Conservation (phyloP, 441 rosid genomes). For the Populus trichocarpa region DNA sequence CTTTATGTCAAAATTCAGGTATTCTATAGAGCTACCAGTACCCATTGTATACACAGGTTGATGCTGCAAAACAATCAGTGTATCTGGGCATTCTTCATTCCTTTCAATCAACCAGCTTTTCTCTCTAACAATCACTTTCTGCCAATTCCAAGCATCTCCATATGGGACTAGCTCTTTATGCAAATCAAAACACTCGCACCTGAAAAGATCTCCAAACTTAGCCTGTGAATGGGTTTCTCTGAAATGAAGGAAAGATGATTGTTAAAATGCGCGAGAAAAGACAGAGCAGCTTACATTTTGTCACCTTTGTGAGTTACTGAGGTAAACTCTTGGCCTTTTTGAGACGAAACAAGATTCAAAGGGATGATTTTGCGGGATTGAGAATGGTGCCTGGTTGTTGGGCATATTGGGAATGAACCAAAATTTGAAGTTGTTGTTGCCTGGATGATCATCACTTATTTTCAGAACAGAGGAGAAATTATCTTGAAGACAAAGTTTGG, state of each 20-base stretch:
- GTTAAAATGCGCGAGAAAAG: constrained; percentile 27
- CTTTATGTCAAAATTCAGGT: constrained; percentile 55
- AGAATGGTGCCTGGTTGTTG: constrained; percentile 4
- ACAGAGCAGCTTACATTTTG: constrained; percentile 29
- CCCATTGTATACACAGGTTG: constrained; percentile 78
- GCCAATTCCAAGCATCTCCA: constrained; percentile 75
- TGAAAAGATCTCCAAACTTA: constrained; percentile 17
- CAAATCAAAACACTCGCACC: constrained; percentile 54
- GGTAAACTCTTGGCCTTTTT: not conserved
- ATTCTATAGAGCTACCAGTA: constrained; percentile 48
- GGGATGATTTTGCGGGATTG: constrained; percentile 9
- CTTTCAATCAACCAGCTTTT: constrained; percentile 52
- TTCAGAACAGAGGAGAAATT: not conserved
- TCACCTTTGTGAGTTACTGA: constrained; percentile 9
- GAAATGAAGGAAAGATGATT: constrained; percentile 14
- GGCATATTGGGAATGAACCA: constrained; percentile 23
- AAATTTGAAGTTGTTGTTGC: constrained; percentile 16
- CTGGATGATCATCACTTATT: constrained; percentile 25
- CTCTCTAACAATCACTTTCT: constrained; percentile 46
- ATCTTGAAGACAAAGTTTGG: not conserved
- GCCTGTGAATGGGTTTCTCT: not conserved
- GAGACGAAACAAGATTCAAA: constrained; percentile 15
- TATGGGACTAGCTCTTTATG: constrained; percentile 49
- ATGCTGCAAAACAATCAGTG: constrained; percentile 67
- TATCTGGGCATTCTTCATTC: constrained; percentile 58